phyloP scores from a whole-genome alignment of 208 protist genomes.

The Trypanosoma caninum region DNA sequence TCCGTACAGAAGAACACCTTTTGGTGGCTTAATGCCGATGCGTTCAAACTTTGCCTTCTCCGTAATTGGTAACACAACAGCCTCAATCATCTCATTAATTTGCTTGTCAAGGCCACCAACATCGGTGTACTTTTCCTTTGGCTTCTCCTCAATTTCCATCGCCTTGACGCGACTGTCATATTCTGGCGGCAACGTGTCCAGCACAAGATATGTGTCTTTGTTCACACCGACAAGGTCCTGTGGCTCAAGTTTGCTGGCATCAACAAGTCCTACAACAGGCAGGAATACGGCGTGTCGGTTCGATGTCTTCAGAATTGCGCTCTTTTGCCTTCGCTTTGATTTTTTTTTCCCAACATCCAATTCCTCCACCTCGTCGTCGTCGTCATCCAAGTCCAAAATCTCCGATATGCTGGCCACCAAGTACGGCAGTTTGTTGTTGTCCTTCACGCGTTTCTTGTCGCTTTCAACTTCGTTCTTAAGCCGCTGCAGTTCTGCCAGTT shows the following conservation, averaged over 20 bases:
- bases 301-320: conserved; percentile 99
- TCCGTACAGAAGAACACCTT: conserved; percentile 97
- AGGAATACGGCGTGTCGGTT: conserved; percentile 99
- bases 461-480: conserved; percentile 64
- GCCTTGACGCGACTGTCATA: conserved; percentile 99
- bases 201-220: conserved; percentile 99
- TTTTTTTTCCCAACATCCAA: conserved; percentile 67
- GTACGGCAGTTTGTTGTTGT: conserved; percentile 88
- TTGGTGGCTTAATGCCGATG: conserved; percentile 99
- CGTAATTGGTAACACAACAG: conserved; percentile 99
- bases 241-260: conserved; percentile 94
- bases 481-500: conserved; percentile 43
- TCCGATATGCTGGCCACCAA: conserved; percentile 85
- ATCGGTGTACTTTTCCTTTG: conserved; percentile 99
- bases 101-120: conserved; percentile 99
- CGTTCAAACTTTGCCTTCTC: conserved; percentile 98
- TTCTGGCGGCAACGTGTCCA: conserved; percentile 99
- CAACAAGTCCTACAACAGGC: conserved; percentile 99
- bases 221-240: conserved; percentile 99
- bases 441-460: conserved; percentile 63
- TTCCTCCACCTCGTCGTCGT: conserved; percentile 75
- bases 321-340: conserved; percentile 87
- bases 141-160: conserved; percentile 99
- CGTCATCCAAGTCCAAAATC: conserved; percentile 76
- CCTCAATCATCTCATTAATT: conserved; percentile 98